Base-by-base conservation (phyloP, 495 filamentous ascomycete species). In the Xylaria venustula region DNA sequence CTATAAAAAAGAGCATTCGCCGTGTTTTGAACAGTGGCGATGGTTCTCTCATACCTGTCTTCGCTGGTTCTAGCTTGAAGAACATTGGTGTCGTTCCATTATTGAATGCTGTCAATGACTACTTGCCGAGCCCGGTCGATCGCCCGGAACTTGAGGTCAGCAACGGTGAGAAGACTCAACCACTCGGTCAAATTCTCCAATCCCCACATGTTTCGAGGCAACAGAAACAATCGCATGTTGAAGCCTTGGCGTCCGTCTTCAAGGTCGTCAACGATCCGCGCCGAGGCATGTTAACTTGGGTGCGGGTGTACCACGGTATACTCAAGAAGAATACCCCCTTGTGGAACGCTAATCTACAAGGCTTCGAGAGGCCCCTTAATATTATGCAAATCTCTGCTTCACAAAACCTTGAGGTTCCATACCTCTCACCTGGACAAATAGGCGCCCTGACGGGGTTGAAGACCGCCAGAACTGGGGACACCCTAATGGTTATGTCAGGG, bases 51-150 rank as follows among this genome's bases (percentile, higher is more conserved):
- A 86, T 94, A 30, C 95, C 95, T 3, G 79, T 99, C 1, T 93
- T 96, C 71, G 90, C 90, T 2, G 95, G 95, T 7, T 91, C 95
- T 17, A 96, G 92, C 69, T 92, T 98, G 72, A 83, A 86, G 30
- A 97, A 99, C 62, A 90, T 97, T 58, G 95, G 95, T 22, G 93
- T 99, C 9, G 91, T 96, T 71, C 93, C 94, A 12, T 79, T 99
- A 34, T 81, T 97, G 17, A 94, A 99, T 71, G 90, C 88, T 34
- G 84, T 98, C 28, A 81, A 90, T 12, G 88, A 97, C 60, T 86
- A 96, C 46, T 80, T 99, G 6, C 95, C 95, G 4, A 90, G 86
- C 54, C 95, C 95, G 0, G 70, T 73, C 0, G 92, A 99, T 66
- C 79, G 87, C 36, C 87, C 89, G 3, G 88, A 92, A 65, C 84